Conservation (phyloP, 2,329 filamentous ascomycete genomes). For the Rhinocladiella mackenziei region DNA sequence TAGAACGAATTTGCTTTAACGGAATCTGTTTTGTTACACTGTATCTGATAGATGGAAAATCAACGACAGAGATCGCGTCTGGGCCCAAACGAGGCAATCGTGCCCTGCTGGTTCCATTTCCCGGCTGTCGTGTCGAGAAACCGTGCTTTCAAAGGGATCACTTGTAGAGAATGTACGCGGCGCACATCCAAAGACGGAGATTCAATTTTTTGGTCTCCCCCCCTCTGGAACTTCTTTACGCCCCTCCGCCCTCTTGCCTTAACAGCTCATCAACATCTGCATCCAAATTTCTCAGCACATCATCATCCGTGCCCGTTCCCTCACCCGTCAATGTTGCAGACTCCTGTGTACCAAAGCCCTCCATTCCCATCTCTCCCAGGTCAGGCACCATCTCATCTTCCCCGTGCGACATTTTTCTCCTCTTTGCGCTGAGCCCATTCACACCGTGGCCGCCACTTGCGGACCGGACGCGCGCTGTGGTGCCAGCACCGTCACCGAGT, state of each 20-base stretch:
- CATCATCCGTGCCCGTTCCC: conserved; percentile 35
- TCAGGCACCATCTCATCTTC: conserved; percentile 43
- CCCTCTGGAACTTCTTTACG: too few relatives aligned
- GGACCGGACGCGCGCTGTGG: conserved; percentile 10
- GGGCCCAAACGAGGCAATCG: too few relatives aligned
- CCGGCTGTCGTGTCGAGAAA: too few relatives aligned
- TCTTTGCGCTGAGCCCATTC: conserved; percentile 40
- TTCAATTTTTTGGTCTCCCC: too few relatives aligned
- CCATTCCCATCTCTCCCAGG: conserved; percentile 29
- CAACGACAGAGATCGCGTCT: too few relatives aligned
- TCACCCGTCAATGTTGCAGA: not conserved
- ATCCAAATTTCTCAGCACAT: conserved; percentile 56
- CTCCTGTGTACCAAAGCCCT: conserved; percentile 15
- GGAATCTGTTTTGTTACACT: too few relatives aligned
- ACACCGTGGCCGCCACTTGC: conserved; percentile 28
- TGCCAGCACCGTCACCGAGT: conserved; percentile 18
- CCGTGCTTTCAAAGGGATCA: too few relatives aligned
- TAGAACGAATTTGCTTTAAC: too few relatives aligned
- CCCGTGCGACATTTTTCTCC: conserved; percentile 46
- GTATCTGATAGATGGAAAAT: too few relatives aligned
- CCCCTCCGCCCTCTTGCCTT: conserved; percentile 41
- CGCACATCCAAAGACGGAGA: too few relatives aligned
- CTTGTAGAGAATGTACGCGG: too few relatives aligned
- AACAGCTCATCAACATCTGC: conserved; percentile 59
- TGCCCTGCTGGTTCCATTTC: too few relatives aligned